phyloP scores from a whole-genome alignment of 108 stramenopile species.

The Cyclostephanos tholiformis region DNA sequence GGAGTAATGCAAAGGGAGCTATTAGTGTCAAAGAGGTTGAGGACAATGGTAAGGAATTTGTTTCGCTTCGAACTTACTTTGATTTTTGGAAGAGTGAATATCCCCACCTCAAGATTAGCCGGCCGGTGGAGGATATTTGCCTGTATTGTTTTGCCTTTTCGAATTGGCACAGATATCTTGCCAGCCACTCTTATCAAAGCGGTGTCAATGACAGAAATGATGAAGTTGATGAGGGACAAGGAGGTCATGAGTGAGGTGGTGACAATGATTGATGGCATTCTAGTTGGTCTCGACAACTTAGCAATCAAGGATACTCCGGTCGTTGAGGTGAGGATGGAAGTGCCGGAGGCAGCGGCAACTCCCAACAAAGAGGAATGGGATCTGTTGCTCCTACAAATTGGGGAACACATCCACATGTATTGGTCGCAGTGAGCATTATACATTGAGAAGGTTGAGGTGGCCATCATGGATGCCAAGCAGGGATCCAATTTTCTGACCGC shows the following conservation, averaged over 20 bases:
- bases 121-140: slow-evolving; percentile 8
- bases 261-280: background rate
- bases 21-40: background rate
- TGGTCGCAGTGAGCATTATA: too few species aligned
- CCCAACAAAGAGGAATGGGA: too few species aligned
- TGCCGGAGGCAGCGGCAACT: background rate
- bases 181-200: too few species aligned
- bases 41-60: too few species aligned
- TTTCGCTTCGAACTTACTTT: slow-evolving; percentile 1
- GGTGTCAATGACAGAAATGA: too few species aligned
- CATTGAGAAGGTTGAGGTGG: background rate
- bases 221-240: too few species aligned
- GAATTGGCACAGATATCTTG: slow-evolving; percentile 2
- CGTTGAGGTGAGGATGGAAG: background rate
- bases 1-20: background rate
- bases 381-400: too few species aligned
- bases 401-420: too few species aligned
- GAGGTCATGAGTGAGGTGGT: background rate
- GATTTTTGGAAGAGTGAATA: background rate
- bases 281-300: background rate
- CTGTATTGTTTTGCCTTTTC: background rate
- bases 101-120: slow-evolving; percentile 16
- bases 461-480: background rate
- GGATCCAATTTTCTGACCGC: too few species aligned
- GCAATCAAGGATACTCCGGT: background rate